phyloP scores from a whole-genome alignment of 805 yeast genomes.

The Brettanomyces naardenensis region DNA sequence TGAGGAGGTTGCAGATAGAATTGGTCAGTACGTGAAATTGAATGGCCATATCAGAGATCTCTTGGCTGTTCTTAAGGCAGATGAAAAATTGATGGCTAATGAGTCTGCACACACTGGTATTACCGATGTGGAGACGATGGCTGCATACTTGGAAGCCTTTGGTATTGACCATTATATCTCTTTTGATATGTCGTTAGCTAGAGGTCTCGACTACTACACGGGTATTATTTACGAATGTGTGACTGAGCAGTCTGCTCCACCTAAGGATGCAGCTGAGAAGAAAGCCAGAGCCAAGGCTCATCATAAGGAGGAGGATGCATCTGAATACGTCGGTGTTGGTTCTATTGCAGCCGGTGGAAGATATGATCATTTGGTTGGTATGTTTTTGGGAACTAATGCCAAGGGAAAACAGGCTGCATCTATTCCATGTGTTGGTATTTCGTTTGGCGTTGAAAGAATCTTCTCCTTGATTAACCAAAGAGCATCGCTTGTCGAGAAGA shows the following conservation, averaged over 20 bases:
- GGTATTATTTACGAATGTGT: conserved; percentile 97
- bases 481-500: conserved; percentile 48
- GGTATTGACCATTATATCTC: conserved; percentile 60
- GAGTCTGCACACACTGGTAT: conserved; percentile 76
- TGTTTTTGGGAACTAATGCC: conserved; percentile 82
- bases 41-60: conserved; percentile 69
- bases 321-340: conserved; percentile 96
- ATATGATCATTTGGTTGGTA: conserved; percentile 92
- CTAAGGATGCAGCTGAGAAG: conserved; percentile 64
- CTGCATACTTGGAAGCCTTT: conserved; percentile 77
- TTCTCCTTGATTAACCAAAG: conserved; percentile 84
- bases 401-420: conserved; percentile 57
- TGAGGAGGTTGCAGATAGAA: conserved; percentile 86
- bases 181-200: conserved; percentile 89
- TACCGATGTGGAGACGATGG: conserved; percentile 66
- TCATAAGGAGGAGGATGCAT: conserved; percentile 72
- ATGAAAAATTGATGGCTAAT: conserved; percentile 52
- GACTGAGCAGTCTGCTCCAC: conserved; percentile 94
- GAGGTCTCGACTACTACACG: conserved; percentile 97
- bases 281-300: conserved; percentile 32
- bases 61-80: conserved; percentile 44
- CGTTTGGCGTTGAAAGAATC: conserved; percentile 94
- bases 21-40: conserved; percentile 84
- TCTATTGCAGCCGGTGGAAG: conserved; percentile 99
- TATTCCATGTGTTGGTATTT: conserved; percentile 95